phyloP scores from a whole-genome alignment of 2,329 filamentous ascomycete species.

The Chrysoporthe puriensis region DNA sequence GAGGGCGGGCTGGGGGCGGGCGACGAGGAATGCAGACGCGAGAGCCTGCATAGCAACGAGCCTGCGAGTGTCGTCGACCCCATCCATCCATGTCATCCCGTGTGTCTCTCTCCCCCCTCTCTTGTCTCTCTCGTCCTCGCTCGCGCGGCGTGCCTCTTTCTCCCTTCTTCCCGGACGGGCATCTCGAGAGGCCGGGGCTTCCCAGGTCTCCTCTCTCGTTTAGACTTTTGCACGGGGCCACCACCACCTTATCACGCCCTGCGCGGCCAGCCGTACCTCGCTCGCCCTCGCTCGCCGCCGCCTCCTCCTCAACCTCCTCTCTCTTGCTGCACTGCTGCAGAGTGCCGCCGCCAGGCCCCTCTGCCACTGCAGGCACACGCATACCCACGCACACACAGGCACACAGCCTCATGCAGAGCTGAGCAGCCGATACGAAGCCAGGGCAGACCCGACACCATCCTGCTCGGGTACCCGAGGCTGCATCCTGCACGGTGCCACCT shows the following conservation, averaged over 20 bases:
- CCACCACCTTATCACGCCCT: neutral
- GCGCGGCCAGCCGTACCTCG: neutral
- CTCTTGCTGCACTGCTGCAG: neutral
- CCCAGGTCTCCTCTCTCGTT: conserved; percentile 4
- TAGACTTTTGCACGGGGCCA: neutral
- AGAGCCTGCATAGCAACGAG: conserved; percentile 3
- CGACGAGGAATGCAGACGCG: conserved; percentile 8
- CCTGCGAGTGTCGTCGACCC: neutral
- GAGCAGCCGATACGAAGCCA: neutral
- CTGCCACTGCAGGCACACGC: neutral
- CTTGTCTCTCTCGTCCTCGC: neutral
- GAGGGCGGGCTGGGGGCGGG: neutral
- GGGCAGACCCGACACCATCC: conserved; percentile 4
- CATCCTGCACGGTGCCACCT: neutral
- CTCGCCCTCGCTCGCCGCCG: neutral
- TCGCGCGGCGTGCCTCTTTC: neutral
- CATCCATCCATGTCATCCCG: neutral
- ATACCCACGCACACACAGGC: neutral
- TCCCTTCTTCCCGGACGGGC: neutral
- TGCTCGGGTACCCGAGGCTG: conserved; percentile 1
- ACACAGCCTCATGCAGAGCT: neutral
- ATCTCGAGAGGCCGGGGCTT: too few species aligned
- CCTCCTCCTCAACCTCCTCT: neutral
- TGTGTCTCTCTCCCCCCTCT: neutral
- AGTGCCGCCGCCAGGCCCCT: too few species aligned